Percentiles rank a stretch among this genome's conserved stretches.
phyloP scores from a whole-genome alignment of 148 eudicot genomes.

The Gaultheria prostrata region DNA sequence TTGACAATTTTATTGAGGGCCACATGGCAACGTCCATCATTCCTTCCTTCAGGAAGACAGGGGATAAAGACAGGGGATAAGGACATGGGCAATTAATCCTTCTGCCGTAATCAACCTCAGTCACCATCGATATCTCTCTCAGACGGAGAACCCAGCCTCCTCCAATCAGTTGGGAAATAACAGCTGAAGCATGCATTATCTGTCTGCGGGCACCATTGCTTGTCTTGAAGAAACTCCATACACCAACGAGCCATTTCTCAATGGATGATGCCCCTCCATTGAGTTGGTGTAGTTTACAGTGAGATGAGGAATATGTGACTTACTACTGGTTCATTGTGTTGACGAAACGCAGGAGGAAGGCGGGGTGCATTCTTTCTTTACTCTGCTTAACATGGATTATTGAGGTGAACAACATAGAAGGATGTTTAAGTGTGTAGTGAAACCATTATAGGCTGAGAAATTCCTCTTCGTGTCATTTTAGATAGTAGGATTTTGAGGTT shows the following conservation, averaged over 20 bases:
- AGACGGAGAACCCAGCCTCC: neutral
- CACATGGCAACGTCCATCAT: neutral
- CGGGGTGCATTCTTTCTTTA: neutral
- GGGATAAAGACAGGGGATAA: neutral
- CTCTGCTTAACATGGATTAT: neutral
- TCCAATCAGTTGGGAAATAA: neutral
- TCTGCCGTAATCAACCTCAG: neutral
- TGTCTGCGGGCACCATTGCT: neutral
- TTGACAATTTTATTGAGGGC: neutral
- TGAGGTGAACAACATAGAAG: too few relatives aligned
- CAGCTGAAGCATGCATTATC: neutral
- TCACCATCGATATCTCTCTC: neutral
- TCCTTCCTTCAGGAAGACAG: neutral
- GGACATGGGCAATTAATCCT: neutral
- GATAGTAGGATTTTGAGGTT: neutral
- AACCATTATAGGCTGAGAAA: neutral
- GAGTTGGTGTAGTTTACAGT: neutral
- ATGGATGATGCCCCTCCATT: neutral
- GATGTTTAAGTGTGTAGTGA: too few relatives aligned
- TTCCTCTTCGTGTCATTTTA: neutral
- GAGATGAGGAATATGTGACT: neutral
- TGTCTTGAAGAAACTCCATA: neutral
- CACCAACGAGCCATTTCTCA: neutral
- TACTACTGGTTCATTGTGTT: neutral
- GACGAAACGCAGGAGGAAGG: neutral